phyloP scores from a whole-genome alignment of 306 rosid species.

The Mimosa bimucronata region DNA sequence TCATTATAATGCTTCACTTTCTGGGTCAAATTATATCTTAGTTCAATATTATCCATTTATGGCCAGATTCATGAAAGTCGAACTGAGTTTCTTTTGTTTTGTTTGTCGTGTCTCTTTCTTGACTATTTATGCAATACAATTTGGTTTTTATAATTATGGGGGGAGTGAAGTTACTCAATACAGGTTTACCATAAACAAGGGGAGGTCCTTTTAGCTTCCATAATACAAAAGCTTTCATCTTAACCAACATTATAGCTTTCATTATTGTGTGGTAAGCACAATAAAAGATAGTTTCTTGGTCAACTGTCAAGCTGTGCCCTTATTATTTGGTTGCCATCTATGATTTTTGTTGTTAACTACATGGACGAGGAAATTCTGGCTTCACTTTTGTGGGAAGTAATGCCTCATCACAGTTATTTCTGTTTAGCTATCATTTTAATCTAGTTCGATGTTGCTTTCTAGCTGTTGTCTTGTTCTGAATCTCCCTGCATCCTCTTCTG shows the following conservation, averaged over 20 bases:
- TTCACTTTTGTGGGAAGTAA: conserved; percentile 1
- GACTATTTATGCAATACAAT: not conserved
- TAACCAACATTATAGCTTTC: not conserved
- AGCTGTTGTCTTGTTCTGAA: conserved; percentile 24
- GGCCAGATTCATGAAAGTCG: not conserved
- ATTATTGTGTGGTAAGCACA: not conserved
- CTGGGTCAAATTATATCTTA: conserved; percentile 10
- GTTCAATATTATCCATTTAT: not conserved
- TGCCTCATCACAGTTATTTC: conserved; percentile 7
- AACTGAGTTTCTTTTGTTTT: not conserved
- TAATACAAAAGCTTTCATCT: not conserved
- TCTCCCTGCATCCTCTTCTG: conserved; percentile 2
- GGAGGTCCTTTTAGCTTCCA: not conserved
- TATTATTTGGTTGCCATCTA: not conserved
- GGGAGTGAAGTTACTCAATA: not conserved
- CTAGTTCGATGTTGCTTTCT: conserved; percentile 33
- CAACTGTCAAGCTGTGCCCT: not conserved
- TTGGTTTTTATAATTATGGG: not conserved
- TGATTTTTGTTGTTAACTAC: not conserved
- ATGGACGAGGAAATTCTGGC: conserved; percentile 13
- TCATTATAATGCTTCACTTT: conserved; percentile 13
- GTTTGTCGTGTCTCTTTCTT: not conserved
- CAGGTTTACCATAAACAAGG: not conserved
- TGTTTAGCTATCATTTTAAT: conserved; percentile 15
- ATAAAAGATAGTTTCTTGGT: not conserved